Conservation (phyloP, 148 eudicot genomes). For the Pouteria glomerata region DNA sequence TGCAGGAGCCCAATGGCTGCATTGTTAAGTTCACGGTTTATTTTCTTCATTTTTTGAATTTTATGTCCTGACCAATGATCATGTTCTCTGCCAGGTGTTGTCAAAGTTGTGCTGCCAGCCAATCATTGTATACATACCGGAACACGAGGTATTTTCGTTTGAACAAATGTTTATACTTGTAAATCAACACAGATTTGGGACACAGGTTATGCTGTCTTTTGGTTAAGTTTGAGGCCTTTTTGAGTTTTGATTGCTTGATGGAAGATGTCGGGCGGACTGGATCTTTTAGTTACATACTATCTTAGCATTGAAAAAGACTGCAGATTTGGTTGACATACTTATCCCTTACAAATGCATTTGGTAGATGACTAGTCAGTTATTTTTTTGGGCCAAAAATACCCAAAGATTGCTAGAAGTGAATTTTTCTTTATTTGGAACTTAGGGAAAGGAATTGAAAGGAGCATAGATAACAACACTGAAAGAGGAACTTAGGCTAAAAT, state of each 20-base stretch:
- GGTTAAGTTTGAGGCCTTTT: neutral
- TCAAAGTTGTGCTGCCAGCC: constrained; percentile 85
- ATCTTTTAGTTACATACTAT: neutral
- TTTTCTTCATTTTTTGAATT: neutral
- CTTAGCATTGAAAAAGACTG: neutral
- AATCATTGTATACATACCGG: constrained; percentile 81
- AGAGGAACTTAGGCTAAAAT: too few species aligned
- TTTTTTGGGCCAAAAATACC: neutral
- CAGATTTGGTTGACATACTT: neutral
- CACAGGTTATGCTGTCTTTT: neutral
- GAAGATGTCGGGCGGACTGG: neutral
- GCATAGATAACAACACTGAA: too few species aligned
- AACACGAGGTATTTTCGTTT: constrained; percentile 58
- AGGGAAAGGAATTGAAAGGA: too few species aligned
- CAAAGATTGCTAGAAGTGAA: neutral
- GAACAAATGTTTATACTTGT: neutral
- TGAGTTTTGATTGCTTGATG: neutral
- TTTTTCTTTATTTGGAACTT: neutral
- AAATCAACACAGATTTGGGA: neutral
- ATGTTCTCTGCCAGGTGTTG: constrained; percentile 44
- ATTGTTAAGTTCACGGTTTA: neutral
- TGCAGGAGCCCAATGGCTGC: neutral
- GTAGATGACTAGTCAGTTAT: neutral
- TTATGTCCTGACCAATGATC: constrained; percentile 13
- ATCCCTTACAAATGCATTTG: neutral